Conservation (phyloP, 148 eudicot genomes). For the Beta vulgaris region DNA sequence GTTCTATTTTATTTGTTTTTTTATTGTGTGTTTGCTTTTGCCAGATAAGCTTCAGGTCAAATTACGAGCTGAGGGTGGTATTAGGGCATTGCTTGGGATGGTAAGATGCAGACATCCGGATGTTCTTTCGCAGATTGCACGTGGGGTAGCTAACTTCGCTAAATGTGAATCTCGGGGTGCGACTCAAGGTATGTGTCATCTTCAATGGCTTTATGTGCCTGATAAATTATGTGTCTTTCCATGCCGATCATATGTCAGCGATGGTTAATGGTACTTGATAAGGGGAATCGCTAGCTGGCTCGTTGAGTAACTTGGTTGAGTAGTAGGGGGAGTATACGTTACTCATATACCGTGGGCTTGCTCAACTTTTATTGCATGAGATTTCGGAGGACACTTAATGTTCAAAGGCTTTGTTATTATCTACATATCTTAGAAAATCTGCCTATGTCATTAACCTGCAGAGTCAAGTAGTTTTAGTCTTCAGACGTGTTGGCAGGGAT, state of each 20-base stretch:
- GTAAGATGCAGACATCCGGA: conserved; percentile 96
- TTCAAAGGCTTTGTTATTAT: background rate
- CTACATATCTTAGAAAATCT: background rate
- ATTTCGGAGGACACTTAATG: background rate
- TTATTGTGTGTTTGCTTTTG: conserved; percentile 8
- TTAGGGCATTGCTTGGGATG: conserved; percentile 91
- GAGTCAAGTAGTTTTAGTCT: background rate
- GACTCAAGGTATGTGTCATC: conserved; percentile 62
- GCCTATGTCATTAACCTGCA: background rate
- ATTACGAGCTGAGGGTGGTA: conserved; percentile 93
- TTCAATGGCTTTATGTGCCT: background rate
- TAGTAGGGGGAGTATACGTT: background rate
- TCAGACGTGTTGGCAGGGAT: background rate
- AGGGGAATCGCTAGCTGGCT: background rate
- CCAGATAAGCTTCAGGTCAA: conserved; percentile 86
- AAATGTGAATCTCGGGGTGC: conserved; percentile 93
- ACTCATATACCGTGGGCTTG: background rate
- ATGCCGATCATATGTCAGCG: background rate
- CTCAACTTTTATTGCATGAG: background rate
- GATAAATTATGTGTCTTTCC: background rate
- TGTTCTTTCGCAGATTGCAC: conserved; percentile 97
- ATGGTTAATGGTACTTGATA: background rate
- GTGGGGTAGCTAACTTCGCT: conserved; percentile 96
- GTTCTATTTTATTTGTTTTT: background rate
- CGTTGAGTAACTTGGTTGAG: background rate